Conservation (phyloP, 2,329 filamentous ascomycete genomes). For the Fusarium xylarioides region DNA sequence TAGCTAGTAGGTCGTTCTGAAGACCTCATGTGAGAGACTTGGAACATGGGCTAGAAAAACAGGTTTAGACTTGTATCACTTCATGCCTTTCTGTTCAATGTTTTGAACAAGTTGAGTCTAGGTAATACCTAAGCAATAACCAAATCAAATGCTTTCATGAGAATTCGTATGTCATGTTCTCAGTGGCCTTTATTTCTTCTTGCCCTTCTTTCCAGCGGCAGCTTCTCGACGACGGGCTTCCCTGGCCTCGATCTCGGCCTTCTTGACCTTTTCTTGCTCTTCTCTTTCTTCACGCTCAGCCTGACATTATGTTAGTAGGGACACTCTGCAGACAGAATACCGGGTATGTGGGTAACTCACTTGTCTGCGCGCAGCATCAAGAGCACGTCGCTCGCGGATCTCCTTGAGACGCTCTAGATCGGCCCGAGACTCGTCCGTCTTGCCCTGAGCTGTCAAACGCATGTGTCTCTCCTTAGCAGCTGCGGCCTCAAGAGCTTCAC, state of each 20-base stretch:
- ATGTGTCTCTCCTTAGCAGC: constrained; percentile 90
- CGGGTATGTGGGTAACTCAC: constrained; percentile 54
- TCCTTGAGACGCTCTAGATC: constrained; percentile 85
- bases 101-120: not conserved
- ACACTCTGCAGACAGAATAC: too few relatives aligned
- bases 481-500: constrained; percentile 83
- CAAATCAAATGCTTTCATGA: not conserved
- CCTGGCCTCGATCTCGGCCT: constrained; percentile 61
- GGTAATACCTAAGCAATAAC: not conserved
- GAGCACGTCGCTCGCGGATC: constrained; percentile 86
- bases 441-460: constrained; percentile 91
- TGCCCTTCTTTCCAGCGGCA: constrained; percentile 58
- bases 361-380: constrained; percentile 83
- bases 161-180: not conserved
- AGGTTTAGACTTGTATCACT: not conserved
- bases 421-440: constrained; percentile 93
- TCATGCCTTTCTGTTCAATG: not conserved
- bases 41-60: not conserved
- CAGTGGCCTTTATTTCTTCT: constrained; percentile 52
- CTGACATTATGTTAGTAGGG: constrained; percentile 48
- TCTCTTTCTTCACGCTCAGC: constrained; percentile 68
- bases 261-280: constrained; percentile 58
- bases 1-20: not conserved
- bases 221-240: constrained; percentile 64
- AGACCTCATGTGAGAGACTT: not conserved